These are phyloP conservation scores for Chaetomiaceae sp. DNA, from an alignment of 2,329 filamentous ascomycete species.

Conservation along the genomic window DNA sequence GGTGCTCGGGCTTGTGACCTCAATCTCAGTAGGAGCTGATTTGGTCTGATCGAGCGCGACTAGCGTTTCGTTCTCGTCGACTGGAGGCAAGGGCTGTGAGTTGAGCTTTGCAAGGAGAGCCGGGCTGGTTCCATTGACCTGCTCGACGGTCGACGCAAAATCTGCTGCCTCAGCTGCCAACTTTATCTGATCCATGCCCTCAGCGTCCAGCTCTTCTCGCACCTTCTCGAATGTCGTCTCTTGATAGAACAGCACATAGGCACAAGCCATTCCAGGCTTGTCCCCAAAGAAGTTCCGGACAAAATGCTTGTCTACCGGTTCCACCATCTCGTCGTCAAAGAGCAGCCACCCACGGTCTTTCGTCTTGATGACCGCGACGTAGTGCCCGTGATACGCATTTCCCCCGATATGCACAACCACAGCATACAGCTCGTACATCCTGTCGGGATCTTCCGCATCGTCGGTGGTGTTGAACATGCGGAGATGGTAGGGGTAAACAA, in stretches of 20 bases:
- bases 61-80: conserved; percentile 49
- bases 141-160: conserved; percentile 46
- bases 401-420: conserved; percentile 97
- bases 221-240: conserved; percentile 71
- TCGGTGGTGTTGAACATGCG: conserved; percentile 97
- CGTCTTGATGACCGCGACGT: conserved; percentile 96
- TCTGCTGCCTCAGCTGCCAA: conserved; percentile 54
- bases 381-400: conserved; percentile 95
- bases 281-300: conserved; percentile 97
- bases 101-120: conserved; percentile 46
- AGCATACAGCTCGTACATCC: conserved; percentile 92
- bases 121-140: conserved; percentile 40
- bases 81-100: conserved; percentile 45
- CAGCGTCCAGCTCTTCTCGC: conserved; percentile 75
- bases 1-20: conserved; percentile 22
- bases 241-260: conserved; percentile 97
- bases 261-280: conserved; percentile 82
- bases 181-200: conserved; percentile 62
- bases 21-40: conserved; percentile 52
- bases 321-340: conserved; percentile 98
- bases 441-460: conserved; percentile 87
- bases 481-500: conserved; percentile 94
- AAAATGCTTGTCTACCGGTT: conserved; percentile 94
- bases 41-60: conserved; percentile 60
- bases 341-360: conserved; percentile 92